These are phyloP conservation scores for Selenicereus undatus DNA, from an alignment of 148 eudicot genomes.

Conservation along the genomic window DNA sequence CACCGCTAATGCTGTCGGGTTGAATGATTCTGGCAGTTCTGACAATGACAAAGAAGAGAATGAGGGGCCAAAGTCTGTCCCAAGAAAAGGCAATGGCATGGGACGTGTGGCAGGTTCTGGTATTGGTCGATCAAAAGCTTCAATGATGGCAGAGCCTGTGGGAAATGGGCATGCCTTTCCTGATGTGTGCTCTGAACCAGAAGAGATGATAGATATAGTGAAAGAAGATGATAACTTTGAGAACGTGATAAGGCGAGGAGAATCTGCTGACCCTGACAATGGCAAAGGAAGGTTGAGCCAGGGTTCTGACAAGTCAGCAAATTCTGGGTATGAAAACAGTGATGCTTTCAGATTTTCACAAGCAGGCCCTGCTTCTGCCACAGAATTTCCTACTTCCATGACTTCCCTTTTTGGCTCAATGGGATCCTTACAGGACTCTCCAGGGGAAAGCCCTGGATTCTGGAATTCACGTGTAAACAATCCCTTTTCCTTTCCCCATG, in stretches of 20 bases:
- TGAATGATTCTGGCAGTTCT: conserved; percentile 48
- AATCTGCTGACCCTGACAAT: conserved; percentile 34
- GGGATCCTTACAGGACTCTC: conserved; percentile 54
- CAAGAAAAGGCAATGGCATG: conserved; percentile 49
- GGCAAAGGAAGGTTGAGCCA: conserved; percentile 42
- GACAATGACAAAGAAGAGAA: conserved; percentile 52
- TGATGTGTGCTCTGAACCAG: conserved; percentile 38
- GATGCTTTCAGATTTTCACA: conserved; percentile 48
- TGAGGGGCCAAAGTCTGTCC: conserved; percentile 47
- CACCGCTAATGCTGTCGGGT: conserved; percentile 45
- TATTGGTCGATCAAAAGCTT: conserved; percentile 43
- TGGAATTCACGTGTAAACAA: conserved; percentile 71
- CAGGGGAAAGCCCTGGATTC: conserved; percentile 76
- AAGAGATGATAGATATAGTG: conserved; percentile 36
- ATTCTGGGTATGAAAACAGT: conserved; percentile 54
- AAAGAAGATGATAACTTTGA: conserved; percentile 46
- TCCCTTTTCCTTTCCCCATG: conserved; percentile 67
- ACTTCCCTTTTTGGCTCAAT: conserved; percentile 39
- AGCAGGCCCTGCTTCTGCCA: conserved; percentile 39
- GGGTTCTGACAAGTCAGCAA: conserved; percentile 48
- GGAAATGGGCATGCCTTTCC: conserved; percentile 42
- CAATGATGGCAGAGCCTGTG: conserved; percentile 33
- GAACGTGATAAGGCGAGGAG: conserved; percentile 20
- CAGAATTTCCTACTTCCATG: conserved; percentile 44
- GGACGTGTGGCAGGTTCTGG: conserved; percentile 37